Evolutionary conservation across 2,329 filamentous ascomycete genomes (phyloP).

Genomic region (Neoascochyta sp.): DNA sequence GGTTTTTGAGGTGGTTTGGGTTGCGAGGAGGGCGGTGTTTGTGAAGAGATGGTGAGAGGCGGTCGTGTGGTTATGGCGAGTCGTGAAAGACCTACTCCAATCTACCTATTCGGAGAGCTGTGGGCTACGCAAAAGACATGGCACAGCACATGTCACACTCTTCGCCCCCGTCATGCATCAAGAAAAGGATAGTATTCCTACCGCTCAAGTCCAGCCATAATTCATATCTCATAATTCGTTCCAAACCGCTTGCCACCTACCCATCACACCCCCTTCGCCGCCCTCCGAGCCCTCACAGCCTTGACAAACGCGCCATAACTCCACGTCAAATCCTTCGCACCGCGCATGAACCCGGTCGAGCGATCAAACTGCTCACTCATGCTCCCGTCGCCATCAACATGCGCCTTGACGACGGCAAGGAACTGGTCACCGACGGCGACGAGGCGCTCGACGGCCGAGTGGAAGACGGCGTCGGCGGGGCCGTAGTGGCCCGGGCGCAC

Average conservation of each 20-base stretch:
- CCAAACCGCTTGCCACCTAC: background rate
- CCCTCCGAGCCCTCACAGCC: constrained; percentile 37
- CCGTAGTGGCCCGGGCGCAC: constrained; percentile 23
- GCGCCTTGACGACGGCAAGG: constrained; percentile 39
- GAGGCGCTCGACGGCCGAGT: constrained; percentile 31
- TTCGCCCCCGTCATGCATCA: too few relatives aligned
- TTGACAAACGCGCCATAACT: constrained; percentile 44
- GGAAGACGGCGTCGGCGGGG: constrained; percentile 25
- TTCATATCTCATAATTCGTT: constrained; percentile 10
- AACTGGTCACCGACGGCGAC: constrained; percentile 41
- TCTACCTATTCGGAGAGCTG: too few relatives aligned
- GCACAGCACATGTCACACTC: too few relatives aligned
- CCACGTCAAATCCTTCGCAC: constrained; percentile 45
- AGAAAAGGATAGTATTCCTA: background rate
- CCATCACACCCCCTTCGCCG: constrained; percentile 6
- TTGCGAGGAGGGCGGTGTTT: too few relatives aligned
- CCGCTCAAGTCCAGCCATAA: constrained; percentile 6
- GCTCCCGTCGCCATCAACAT: constrained; percentile 38
- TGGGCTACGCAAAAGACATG: too few relatives aligned
- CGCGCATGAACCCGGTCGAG: constrained; percentile 39
- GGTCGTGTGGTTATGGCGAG: too few relatives aligned
- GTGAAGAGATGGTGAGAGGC: too few relatives aligned
- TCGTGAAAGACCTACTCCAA: too few relatives aligned
- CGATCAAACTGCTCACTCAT: constrained; percentile 47
- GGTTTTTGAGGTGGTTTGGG: too few relatives aligned